Conservation (phyloP, 2,329 filamentous ascomycete species). For the Aureobasidium uvarum region DNA sequence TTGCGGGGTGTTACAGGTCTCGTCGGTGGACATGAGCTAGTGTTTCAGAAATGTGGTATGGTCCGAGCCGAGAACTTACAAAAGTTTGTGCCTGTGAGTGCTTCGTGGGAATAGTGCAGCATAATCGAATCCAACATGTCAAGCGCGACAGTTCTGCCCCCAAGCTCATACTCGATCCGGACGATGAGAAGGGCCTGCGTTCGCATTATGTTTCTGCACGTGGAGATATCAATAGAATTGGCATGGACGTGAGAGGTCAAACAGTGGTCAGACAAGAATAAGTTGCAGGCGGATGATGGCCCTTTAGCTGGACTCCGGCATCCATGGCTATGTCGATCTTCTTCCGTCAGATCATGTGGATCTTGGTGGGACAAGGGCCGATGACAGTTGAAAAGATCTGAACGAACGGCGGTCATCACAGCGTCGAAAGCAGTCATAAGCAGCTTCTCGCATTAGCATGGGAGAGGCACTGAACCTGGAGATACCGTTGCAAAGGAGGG, state of each 20-base stretch:
- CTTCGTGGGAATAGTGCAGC: neutral
- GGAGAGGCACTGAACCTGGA: slow-evolving; percentile 1
- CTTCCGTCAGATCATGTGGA: slow-evolving; percentile 1
- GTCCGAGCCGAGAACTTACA: neutral
- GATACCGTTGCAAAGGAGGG: slow-evolving; percentile 19
- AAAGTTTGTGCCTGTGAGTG: too few relatives aligned
- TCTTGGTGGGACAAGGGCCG: neutral
- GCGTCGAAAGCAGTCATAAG: neutral
- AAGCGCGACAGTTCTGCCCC: neutral
- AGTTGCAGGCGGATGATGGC: slow-evolving; percentile 11
- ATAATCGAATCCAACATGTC: neutral
- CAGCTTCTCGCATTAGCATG: slow-evolving; percentile 15
- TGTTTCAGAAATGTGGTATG: slow-evolving; percentile 13
- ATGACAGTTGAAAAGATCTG: neutral
- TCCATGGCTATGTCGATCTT: slow-evolving; percentile 2
- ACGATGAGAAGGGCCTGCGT: neutral
- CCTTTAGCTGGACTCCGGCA: neutral
- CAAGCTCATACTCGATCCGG: neutral
- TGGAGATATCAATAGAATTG: neutral
- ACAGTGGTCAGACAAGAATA: neutral
- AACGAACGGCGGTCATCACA: neutral
- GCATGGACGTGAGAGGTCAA: neutral
- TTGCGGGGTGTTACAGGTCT: slow-evolving; percentile 5
- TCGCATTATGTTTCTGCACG: neutral
- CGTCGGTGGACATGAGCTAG: neutral